Base-by-base conservation (phyloP, 139 green algal species). In the Marvania coccoides region DNA sequence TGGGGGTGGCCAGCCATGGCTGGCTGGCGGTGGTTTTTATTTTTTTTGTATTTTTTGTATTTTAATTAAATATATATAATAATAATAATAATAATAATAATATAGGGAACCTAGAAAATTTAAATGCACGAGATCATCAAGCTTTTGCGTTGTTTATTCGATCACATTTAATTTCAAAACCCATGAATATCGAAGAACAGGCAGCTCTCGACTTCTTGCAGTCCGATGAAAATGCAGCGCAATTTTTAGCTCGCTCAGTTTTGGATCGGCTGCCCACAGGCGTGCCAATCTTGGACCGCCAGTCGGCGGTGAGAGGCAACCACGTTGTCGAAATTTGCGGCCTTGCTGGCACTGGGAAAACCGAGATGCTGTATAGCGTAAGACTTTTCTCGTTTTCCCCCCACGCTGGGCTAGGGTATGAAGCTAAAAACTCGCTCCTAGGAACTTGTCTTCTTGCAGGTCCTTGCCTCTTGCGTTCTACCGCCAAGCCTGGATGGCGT, bases 281-380 rank as follows among this genome's bases (percentile, higher is more conserved):
- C 6, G 30, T 78, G 14, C 42, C 46, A 8, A 35, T 81, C 5
- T n/a, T 79, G 5, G 72, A 79, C 30, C 45, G 47, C 31, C 45
- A 45, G 40, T 36, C 36, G 30, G 6, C 62, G 3, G 47, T 81
- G 15, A 26, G 69, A 5, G 51, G 34, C 15, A 55, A 46, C 8
- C 51, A 81, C 46, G 35, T 81, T n/a, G 29, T 74, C 12, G 69
- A 78, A 19, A 42, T 81, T 33, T 35, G 60, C 14, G 66, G 62
- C 2, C 10, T 35, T 12, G 45, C 35, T 3, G 47, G 73, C 39
- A 34, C 34, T 26, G 69, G 62, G 2, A 75, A 75, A 37, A 78
- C 73, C 13, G 67, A 75, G 35, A 30, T 71, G 19, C 63, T 81
- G 48, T 48, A 61, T 30, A 47, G 47, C 57, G 65, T 69, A 64